phyloP scores from a whole-genome alignment of 352 stramenopile species.

The Heterotrichella gracilis region DNA sequence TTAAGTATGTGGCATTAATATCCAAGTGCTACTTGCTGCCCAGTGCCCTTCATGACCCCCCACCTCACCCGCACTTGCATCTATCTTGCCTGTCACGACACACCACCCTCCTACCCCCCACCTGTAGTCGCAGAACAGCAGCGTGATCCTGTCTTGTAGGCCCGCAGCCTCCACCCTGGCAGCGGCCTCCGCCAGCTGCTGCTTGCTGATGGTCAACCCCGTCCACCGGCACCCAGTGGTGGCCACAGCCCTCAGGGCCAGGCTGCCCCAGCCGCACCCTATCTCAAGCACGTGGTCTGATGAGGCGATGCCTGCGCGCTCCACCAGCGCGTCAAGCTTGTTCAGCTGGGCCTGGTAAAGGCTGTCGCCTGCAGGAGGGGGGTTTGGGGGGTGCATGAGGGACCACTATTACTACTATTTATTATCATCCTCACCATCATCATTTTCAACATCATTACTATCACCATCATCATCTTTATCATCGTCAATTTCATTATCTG shows the following conservation, averaged over 20 bases:
- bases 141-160: conserved; percentile 40
- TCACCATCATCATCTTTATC: too few species aligned
- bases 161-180: conserved; percentile 35
- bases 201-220: conserved; percentile 48
- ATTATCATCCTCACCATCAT: too few species aligned
- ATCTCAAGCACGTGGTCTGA: conserved; percentile 47
- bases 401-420: too few species aligned
- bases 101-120: too few species aligned
- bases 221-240: conserved; percentile 43
- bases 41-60: conserved; percentile 31
- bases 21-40: too few species aligned
- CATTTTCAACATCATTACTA: too few species aligned
- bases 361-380: conserved; percentile 20
- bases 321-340: conserved; percentile 43
- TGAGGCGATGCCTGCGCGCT: conserved; percentile 41
- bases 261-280: conserved; percentile 41
- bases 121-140: conserved; percentile 44
- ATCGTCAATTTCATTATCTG: too few species aligned
- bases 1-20: too few species aligned
- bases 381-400: too few species aligned
- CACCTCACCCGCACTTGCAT: too few species aligned
- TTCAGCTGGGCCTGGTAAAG: conserved; percentile 39
- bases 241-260: conserved; percentile 43
- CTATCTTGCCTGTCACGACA: too few species aligned
- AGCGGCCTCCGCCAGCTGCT: conserved; percentile 44